Evolutionary conservation across 2,329 filamentous ascomycete genomes (phyloP).

Genomic region (Phyllosticta ampelicida): DNA sequence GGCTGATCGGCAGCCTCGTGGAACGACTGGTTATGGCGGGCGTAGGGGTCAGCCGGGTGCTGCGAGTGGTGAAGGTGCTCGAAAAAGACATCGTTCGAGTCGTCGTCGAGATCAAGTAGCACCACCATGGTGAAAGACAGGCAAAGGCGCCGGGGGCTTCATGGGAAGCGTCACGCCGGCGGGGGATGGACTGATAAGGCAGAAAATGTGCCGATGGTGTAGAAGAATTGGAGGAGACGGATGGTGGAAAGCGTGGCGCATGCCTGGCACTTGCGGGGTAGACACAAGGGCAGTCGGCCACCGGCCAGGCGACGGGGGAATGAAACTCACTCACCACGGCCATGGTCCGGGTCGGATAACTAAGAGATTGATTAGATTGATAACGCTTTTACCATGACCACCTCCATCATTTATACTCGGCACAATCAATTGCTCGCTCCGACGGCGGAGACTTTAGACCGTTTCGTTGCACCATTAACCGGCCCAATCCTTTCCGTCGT

Average conservation of each 20-base stretch:
- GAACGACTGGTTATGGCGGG: conserved; percentile 2
- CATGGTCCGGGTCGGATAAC: not conserved
- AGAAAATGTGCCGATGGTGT: not conserved
- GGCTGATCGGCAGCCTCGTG: conserved; percentile 8
- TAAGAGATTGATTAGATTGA: not conserved
- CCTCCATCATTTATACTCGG: not conserved
- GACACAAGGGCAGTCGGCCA: not conserved
- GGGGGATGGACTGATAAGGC: not conserved
- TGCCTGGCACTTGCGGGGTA: not conserved
- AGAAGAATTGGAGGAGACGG: not conserved
- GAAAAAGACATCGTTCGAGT: conserved; percentile 18
- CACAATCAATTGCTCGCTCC: not conserved
- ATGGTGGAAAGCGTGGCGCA: not conserved
- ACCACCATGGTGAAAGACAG: conserved; percentile 30
- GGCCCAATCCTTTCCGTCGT: not conserved
- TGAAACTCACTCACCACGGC: not conserved
- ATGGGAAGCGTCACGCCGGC: conserved; percentile 5
- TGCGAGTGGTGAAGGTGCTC: conserved; percentile 14
- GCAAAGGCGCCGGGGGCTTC: conserved; percentile 1
- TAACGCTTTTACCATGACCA: not conserved
- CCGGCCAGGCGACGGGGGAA: not conserved
- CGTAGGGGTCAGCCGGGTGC: conserved; percentile 18
- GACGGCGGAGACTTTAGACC: not conserved
- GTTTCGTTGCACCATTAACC: not conserved
- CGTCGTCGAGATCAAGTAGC: conserved; percentile 34